Base-by-base conservation (phyloP, 257 asterid genomes). In the Jacaranda mimosifolia region DNA sequence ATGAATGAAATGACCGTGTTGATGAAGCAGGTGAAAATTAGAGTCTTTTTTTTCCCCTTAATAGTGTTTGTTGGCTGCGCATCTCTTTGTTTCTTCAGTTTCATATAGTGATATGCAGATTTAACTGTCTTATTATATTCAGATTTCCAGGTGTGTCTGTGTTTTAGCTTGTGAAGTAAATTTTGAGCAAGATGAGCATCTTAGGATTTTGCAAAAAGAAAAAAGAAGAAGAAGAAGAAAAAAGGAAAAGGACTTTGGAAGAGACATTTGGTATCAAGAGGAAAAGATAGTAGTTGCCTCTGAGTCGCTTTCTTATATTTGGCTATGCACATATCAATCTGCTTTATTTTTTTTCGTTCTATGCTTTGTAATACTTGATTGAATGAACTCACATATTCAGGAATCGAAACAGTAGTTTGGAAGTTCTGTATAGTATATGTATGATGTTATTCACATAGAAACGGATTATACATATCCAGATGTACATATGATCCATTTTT, bases 1-100 rank as follows among this genome's bases (percentile, higher is more conserved):
- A 80, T 94, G 94, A 19, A 79, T 13, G 96, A 88, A 67, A 87
- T 71, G 42, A 76, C 86, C 42, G 68, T 56, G 46, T 76, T 91
- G 89, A 80, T 94, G 90, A 91, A 89, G 80, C 98, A 90, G 91
- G 97, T 91, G n/a, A 46, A 11, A 43, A n/a, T 39, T 48, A 17
- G 32, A 17, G 43, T 39, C 69, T 45, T 64, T 42, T 9, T 0
- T 36, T 21, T 39, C 39, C 35, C 51, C 62, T 32, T 75, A 4
- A 67, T 19, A 56, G 46, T 38, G 52, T 75, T 3, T 42, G 39
- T 73, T 73, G 49, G 26, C 17, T 9, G 11, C 35, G 51, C 8
- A 7, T 62, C 46, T 43, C 40, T 43, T 45, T 17, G 43, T 10
- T 18, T 45, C 56, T 18, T 56, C 7, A 15, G 8, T 70, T 18